Percentiles rank a stretch among this genome's conserved stretches.
Evolutionary conservation across 1,284 basidiomycete genomes (phyloP).

Genomic region (Neolentinus lepideus): DNA sequence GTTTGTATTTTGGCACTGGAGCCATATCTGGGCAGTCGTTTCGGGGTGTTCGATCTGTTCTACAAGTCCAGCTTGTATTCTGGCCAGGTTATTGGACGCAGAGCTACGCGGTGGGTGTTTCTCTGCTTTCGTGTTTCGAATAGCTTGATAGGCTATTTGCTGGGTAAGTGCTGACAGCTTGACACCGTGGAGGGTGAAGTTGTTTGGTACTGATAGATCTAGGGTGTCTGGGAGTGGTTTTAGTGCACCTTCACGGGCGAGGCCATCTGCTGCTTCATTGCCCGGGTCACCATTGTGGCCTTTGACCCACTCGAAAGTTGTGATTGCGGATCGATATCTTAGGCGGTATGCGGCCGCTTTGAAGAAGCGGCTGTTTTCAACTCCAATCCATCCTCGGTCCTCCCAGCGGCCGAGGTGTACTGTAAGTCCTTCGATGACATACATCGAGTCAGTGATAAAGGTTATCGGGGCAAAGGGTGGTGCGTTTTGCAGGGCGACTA

Average conservation of each 20-base stretch:
- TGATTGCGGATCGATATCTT: conserved; percentile 9
- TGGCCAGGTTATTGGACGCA: background rate
- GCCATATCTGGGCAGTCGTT: background rate
- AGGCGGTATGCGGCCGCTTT: conserved; percentile 2
- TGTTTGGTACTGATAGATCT: conserved; percentile 5
- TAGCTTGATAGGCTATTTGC: conserved; percentile 18
- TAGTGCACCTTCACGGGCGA: conserved; percentile 11
- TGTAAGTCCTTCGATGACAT: conserved; percentile 13
- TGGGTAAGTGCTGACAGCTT: conserved; percentile 19
- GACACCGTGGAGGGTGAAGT: conserved; percentile 13
- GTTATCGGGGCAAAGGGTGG: conserved; percentile 16
- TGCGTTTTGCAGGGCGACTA: conserved; percentile 7
- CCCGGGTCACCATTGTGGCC: conserved; percentile 8
- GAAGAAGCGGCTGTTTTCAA: conserved; percentile 7
- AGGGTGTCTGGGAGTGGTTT: conserved; percentile 3
- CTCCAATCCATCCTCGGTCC: conserved; percentile 12
- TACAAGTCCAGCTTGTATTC: background rate
- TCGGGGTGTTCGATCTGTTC: background rate
- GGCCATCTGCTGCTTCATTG: conserved; percentile 12
- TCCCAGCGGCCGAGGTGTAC: conserved; percentile 11
- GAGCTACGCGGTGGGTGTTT: background rate
- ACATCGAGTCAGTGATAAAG: conserved; percentile 15
- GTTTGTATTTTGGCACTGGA: background rate
- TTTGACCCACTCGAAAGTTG: conserved; percentile 13
- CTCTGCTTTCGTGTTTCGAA: conserved; percentile 5